phyloP scores from a whole-genome alignment of 2,329 filamentous ascomycete genomes.

The Ceratocystis albifundus region DNA sequence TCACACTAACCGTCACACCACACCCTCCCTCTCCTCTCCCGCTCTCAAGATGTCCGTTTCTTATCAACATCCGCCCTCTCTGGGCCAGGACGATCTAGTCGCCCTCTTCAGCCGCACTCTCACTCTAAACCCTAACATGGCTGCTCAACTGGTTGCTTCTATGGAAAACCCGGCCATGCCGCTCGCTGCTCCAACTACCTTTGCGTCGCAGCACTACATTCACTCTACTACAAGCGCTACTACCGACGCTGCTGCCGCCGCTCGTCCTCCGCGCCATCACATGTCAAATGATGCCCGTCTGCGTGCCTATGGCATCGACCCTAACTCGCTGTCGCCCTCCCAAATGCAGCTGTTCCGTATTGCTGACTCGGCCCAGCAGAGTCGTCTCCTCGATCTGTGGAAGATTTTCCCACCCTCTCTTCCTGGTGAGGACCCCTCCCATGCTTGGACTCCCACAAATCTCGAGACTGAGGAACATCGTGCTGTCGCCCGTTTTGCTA shows the following conservation, averaged over 20 bases:
- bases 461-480: conserved; percentile 49
- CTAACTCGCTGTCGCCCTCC: conserved; percentile 54
- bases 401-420: conserved; percentile 61
- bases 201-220: conserved; percentile 17
- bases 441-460: conserved; percentile 43
- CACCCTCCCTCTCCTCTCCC: background rate
- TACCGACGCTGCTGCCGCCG: background rate
- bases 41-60: conserved; percentile 21
- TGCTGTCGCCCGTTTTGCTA: conserved; percentile 48
- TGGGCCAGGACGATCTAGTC: conserved; percentile 19
- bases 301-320: conserved; percentile 56
- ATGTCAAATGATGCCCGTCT: conserved; percentile 44
- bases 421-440: conserved; percentile 40
- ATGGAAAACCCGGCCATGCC: conserved; percentile 20
- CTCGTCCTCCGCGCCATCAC: conserved; percentile 16
- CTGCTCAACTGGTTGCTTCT: conserved; percentile 17
- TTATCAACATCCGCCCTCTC: conserved; percentile 11
- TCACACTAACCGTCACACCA: conserved; percentile 1
- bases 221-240: conserved; percentile 10
- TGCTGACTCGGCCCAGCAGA: conserved; percentile 59
- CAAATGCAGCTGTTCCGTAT: conserved; percentile 70
- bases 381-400: conserved; percentile 74
- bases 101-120: conserved; percentile 21
- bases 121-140: conserved; percentile 18
- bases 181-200: conserved; percentile 8